A percentile compares a stretch with the other conserved stretches of the same genome.
phyloP scores from a whole-genome alignment of 352 stramenopile species.

The Albugo laibachii region DNA sequence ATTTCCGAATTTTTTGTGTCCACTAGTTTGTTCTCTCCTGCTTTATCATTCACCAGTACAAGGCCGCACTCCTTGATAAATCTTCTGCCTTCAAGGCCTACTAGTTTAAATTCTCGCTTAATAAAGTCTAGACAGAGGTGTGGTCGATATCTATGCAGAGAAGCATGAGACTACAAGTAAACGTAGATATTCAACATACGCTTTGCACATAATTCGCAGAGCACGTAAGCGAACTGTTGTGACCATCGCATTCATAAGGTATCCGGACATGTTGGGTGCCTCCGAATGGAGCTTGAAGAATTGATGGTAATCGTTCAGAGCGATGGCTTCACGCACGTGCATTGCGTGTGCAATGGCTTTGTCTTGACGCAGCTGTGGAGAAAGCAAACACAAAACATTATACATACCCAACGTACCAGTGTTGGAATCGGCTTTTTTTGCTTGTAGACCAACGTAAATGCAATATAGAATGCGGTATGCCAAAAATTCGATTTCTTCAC shows the following conservation, averaged over 20 bases:
- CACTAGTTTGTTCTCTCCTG: constrained; percentile 18
- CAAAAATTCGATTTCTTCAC: constrained; percentile 67
- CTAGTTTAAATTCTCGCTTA: constrained; percentile 44
- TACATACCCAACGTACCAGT: constrained; percentile 74
- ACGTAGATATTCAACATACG: constrained; percentile 19
- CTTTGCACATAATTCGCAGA: constrained; percentile 76
- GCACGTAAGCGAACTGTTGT: constrained; percentile 56
- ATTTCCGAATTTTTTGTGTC: constrained; percentile 73
- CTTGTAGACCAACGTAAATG: constrained; percentile 78
- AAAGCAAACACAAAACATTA: constrained; percentile 39
- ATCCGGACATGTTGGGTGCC: constrained; percentile 80
- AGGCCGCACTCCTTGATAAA: constrained; percentile 65
- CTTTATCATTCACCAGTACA: constrained; percentile 37
- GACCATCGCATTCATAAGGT: constrained; percentile 78
- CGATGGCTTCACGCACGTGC: constrained; percentile 54
- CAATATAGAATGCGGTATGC: constrained; percentile 80
- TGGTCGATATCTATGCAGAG: constrained; percentile 34
- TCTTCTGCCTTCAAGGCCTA: constrained; percentile 36
- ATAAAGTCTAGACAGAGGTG: constrained; percentile 57
- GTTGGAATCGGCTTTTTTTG: constrained; percentile 66
- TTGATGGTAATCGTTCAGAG: constrained; percentile 72
- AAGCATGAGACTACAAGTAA: constrained; percentile 7
- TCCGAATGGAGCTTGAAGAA: constrained; percentile 79
- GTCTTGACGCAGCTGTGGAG: constrained; percentile 24
- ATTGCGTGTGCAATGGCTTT: constrained; percentile 48